Evolutionary conservation across 805 yeast species (phyloP).

Genomic region (Kuraishia floccosa): DNA sequence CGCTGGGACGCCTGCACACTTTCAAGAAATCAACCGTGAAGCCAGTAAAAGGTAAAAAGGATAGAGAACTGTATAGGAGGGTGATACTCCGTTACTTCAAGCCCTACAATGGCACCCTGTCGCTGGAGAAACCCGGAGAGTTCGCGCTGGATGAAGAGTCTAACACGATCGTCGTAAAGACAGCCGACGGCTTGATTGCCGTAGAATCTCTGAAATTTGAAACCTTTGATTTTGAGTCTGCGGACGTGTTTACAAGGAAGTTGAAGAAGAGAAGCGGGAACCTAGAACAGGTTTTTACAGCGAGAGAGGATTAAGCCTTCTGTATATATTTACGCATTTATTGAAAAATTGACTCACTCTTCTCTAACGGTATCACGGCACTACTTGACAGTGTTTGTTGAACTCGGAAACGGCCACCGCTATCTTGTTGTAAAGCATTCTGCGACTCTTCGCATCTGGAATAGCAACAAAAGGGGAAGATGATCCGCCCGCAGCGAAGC

Average conservation of each 20-base stretch:
- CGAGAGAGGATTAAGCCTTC: background rate
- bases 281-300: slow-evolving; percentile 3
- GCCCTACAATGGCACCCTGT: too few species aligned
- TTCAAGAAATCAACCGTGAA: slow-evolving; percentile 21
- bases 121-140: background rate
- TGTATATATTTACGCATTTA: slow-evolving; percentile 6
- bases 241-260: slow-evolving; percentile 28
- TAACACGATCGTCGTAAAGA: slow-evolving; percentile 24
- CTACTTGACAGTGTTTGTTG: slow-evolving; percentile 58
- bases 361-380: slow-evolving; percentile 9
- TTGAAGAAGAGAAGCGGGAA: slow-evolving; percentile 36
- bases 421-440: slow-evolving; percentile 59
- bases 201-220: slow-evolving; percentile 37
- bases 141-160: slow-evolving; percentile 1
- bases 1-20: slow-evolving; percentile 47
- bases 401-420: slow-evolving; percentile 73
- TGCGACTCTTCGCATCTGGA: slow-evolving; percentile 51
- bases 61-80: slow-evolving; percentile 15
- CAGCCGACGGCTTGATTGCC: slow-evolving; percentile 29
- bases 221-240: slow-evolving; percentile 35
- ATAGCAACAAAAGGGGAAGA: slow-evolving; percentile 63
- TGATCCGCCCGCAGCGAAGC: slow-evolving; percentile 10
- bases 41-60: background rate
- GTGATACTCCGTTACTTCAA: slow-evolving; percentile 30
- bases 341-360: slow-evolving; percentile 11